These are phyloP conservation scores for Zalerion maritima DNA, from an alignment of 495 filamentous ascomycete genomes.

Conservation along the genomic window DNA sequence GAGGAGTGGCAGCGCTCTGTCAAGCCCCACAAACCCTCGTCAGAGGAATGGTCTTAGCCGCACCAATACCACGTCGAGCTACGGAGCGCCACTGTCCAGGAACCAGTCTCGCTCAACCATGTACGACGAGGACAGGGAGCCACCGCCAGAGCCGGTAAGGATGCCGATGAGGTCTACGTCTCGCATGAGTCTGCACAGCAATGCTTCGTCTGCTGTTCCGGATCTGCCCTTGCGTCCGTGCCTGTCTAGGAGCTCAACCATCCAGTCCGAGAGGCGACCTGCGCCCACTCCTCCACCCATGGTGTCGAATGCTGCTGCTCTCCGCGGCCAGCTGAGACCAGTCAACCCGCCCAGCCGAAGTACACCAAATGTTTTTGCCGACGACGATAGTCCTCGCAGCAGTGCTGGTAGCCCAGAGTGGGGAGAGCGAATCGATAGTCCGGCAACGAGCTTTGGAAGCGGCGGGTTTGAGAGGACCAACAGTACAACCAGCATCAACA, in stretches of 20 bases:
- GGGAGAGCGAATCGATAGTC: slow-evolving; percentile 42
- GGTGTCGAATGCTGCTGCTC: no score
- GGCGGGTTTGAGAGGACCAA: slow-evolving; percentile 38
- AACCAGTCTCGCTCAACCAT: no score
- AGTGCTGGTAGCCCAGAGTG: slow-evolving; percentile 46
- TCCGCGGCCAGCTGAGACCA: no score
- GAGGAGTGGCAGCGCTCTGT: slow-evolving; percentile 11
- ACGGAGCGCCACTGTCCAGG: slow-evolving; percentile 19
- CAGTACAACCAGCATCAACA: slow-evolving; percentile 32
- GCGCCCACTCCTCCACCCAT: no score
- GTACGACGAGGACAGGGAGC: no score
- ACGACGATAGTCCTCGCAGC: slow-evolving; percentile 45
- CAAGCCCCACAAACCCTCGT: slow-evolving; percentile 43
- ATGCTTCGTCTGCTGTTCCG: slow-evolving; percentile 34
- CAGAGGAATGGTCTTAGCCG: slow-evolving; percentile 22
- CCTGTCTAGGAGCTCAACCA: slow-evolving; percentile 28
- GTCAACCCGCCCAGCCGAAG: slow-evolving; percentile 26
- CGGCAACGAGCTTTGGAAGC: slow-evolving; percentile 48
- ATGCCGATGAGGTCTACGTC: slow-evolving; percentile 32
- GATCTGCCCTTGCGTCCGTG: slow-evolving; percentile 24
- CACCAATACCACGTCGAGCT: slow-evolving; percentile 18
- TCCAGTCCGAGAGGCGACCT: slow-evolving; percentile 27
- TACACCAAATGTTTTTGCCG: slow-evolving; percentile 43
- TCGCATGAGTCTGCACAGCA: slow-evolving; percentile 44
- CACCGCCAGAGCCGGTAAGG: no score